Base-by-base conservation (phyloP, 495 filamentous ascomycete genomes). In the Staphylotrichum tortipilum region DNA sequence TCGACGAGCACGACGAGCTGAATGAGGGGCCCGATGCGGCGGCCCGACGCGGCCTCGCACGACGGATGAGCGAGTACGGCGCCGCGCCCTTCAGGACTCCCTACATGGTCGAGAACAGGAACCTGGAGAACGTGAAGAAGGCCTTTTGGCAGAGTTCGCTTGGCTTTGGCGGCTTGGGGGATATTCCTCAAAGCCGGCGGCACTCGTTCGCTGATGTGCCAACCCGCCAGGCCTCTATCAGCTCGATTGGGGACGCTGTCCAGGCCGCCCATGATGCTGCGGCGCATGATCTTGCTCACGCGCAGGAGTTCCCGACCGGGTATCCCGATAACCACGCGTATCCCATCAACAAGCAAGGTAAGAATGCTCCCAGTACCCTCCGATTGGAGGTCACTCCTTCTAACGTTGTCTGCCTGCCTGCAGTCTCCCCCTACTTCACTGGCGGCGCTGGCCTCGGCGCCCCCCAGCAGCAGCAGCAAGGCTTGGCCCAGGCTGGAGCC, bases 121-220 rank as follows among this genome's bases (percentile, higher is more conserved):
- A 83, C 37, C 62, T 89, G 11, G 87, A 89, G 35, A 86, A 79
- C 64, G 75, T 88, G 37, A 85, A 85, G 64, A 89, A 86, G 61
- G 83, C 80, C 14, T 81, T 85, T 52, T 98, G 92, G 92, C 85
- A 92, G 60, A 94, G 82, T 39, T 86, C 85, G 7, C 80, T 89
- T 18, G 86, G 85, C 0, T 95, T 94, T 60, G 82, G 81, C 22
- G 78, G 83, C 17, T 55, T 85, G 33, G 67, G 69, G 17, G 86
- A 91, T 44, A 70, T 82, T 15, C 79, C 86, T 24, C 89, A 96
- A 55, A 95, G 91, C 60, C 81, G 92, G 42, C 83, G 92, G 3
- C 92, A 98, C 67, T 97, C 92, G n/a, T 94, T 98, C 64, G 91
- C 89, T n/a, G 87, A 91, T 60, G 70, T 76, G 23, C 67, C 67